Evolutionary conservation across 345 rosid species (phyloP).

Genomic region (Aquilaria malaccensis): DNA sequence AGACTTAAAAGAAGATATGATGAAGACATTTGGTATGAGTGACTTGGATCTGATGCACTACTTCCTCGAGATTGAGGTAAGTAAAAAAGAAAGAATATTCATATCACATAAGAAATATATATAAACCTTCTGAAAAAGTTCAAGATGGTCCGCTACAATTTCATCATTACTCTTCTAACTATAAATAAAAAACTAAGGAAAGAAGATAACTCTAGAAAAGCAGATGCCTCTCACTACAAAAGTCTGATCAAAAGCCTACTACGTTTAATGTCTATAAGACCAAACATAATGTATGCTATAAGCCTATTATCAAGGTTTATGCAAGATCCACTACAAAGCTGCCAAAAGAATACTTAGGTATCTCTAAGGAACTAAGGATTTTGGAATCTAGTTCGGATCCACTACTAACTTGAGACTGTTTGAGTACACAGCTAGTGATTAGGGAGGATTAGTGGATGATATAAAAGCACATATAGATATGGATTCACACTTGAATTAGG

Average conservation of each 20-base stretch:
- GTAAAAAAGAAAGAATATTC: too few species aligned
- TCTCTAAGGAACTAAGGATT: too few species aligned
- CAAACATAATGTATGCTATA: neutral
- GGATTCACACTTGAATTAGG: too few species aligned
- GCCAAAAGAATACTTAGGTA: neutral
- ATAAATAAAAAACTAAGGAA: neutral
- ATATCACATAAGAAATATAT: too few species aligned
- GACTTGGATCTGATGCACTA: neutral
- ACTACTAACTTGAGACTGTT: too few species aligned
- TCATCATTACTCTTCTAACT: neutral
- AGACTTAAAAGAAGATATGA: neutral
- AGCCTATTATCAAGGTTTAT: neutral
- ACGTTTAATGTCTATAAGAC: neutral
- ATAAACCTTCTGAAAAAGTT: too few species aligned
- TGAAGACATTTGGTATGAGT: too few species aligned
- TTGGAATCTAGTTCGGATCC: too few species aligned
- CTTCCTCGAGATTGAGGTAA: too few species aligned
- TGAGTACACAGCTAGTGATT: too few species aligned
- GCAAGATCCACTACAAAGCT: neutral
- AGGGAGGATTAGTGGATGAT: too few species aligned
- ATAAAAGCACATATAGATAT: too few species aligned
- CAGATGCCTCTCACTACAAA: neutral
- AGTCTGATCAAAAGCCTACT: slow-evolving; percentile 1
- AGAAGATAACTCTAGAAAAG: neutral
- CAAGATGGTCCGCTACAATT: neutral